Conservation (phyloP, 495 filamentous ascomycete species). For the Penicillium psychrofluorescens region DNA sequence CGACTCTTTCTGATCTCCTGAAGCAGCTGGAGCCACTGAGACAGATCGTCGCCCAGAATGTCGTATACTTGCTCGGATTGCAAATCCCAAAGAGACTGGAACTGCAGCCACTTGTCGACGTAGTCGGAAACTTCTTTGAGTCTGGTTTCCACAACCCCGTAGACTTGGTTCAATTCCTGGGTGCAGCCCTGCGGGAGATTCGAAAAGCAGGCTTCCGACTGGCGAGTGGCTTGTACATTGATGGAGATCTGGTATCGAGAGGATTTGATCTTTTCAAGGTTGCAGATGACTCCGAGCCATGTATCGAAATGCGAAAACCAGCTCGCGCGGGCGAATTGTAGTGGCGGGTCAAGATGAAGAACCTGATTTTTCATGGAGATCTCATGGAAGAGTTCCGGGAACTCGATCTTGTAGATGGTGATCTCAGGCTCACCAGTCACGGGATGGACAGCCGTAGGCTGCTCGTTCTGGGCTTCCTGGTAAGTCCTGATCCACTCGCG, state of each 20-base stretch:
- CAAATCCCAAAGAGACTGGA: conserved; percentile 97
- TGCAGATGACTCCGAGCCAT: conserved; percentile 89
- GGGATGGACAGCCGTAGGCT: conserved; percentile 24
- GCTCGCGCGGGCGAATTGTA: conserved; percentile 84
- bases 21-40: conserved; percentile 86
- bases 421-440: conserved; percentile 31
- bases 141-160: conserved; percentile 71
- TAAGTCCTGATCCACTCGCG: conserved; percentile 80
- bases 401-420: conserved; percentile 48
- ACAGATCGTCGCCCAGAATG: conserved; percentile 80
- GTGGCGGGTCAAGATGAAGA: conserved; percentile 87
- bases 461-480: conserved; percentile 46
- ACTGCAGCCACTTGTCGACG: conserved; percentile 95
- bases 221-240: conserved; percentile 50
- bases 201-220: conserved; percentile 68
- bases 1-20: conserved; percentile 92
- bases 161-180: conserved; percentile 67
- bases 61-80: conserved; percentile 93
- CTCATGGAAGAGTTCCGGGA: conserved; percentile 65
- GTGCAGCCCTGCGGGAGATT: conserved; percentile 78
- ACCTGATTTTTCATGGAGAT: conserved; percentile 94
- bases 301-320: conserved; percentile 90
- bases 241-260: conserved; percentile 88
- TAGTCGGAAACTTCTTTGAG: conserved; percentile 69
- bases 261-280: conserved; percentile 84